These are phyloP conservation scores for Aspergillus terreus DNA, from an alignment of 2,329 filamentous ascomycete genomes.

Conservation along the genomic window DNA sequence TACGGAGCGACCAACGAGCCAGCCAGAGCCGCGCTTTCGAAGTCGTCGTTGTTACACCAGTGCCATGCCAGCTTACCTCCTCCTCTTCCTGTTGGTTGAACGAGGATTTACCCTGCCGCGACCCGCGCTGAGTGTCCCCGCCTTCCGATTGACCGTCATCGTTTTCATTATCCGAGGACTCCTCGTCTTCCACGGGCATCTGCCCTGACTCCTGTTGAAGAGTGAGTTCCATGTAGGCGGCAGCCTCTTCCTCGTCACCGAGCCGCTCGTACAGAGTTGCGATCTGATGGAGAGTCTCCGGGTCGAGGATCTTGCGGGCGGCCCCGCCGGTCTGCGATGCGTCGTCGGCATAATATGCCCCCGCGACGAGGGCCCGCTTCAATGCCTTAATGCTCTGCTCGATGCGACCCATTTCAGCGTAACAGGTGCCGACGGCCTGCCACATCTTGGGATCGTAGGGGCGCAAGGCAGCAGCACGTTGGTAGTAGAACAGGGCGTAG, in stretches of 20 bases:
- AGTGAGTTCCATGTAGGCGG: constrained; percentile 93
- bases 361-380: constrained; percentile 85
- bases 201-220: constrained; percentile 85
- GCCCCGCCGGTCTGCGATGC: constrained; percentile 18
- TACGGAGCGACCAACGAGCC: constrained; percentile 73
- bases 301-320: constrained; percentile 67
- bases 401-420: constrained; percentile 81
- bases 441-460: constrained; percentile 99
- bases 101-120: constrained; percentile 21
- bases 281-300: constrained; percentile 86
- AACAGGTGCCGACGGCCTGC: constrained; percentile 90
- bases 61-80: constrained; percentile 50
- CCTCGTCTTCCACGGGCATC: constrained; percentile 34
- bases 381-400: constrained; percentile 92
- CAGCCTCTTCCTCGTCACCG: constrained; percentile 72
- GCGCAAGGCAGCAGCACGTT: constrained; percentile 86
- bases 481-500: constrained; percentile 96
- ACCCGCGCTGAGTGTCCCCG: constrained; percentile 38
- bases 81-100: constrained; percentile 35
- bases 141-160: constrained; percentile 31
- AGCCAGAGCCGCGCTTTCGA: constrained; percentile 94
- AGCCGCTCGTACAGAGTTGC: constrained; percentile 83
- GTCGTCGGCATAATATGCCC: constrained; percentile 67
- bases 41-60: constrained; percentile 85
- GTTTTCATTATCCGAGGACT: constrained; percentile 32